A percentile compares a stretch with the other conserved stretches of the same genome.
Evolutionary conservation across 2,329 filamentous ascomycete species (phyloP).

Genomic region (Cercospora brassicicola): DNA sequence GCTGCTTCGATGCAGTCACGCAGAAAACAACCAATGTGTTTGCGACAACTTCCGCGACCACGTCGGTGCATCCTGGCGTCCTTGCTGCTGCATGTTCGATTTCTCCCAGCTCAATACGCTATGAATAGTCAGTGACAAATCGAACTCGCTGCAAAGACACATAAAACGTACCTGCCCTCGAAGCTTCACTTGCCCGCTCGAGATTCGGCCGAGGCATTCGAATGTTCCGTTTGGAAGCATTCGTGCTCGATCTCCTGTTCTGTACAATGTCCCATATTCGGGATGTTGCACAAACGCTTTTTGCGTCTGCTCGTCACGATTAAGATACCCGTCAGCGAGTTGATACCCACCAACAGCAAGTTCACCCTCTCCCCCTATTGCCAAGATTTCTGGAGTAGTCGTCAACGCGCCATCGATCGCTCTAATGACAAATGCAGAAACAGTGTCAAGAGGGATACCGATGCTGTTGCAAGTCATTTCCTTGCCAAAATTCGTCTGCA

Average conservation of each 20-base stretch:
- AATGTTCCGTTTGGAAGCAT: constrained; percentile 67
- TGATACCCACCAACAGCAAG: constrained; percentile 79
- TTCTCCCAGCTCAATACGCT: constrained; percentile 59
- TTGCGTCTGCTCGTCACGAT: constrained; percentile 72
- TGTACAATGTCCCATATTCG: constrained; percentile 69
- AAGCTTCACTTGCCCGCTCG: constrained; percentile 80
- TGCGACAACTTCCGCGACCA: constrained; percentile 65
- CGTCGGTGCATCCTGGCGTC: constrained; percentile 62
- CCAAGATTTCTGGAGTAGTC: constrained; percentile 52
- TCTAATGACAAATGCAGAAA: constrained; percentile 70
- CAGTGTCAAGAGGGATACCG: constrained; percentile 75
- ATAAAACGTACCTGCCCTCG: constrained; percentile 60
- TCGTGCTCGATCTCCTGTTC: constrained; percentile 80
- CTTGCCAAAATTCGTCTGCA: constrained; percentile 63
- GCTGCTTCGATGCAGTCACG: constrained; percentile 49
- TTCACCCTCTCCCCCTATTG: constrained; percentile 70
- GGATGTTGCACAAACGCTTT: constrained; percentile 68
- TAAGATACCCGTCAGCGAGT: constrained; percentile 77
- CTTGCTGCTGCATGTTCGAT: constrained; percentile 69
- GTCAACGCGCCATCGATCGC: constrained; percentile 5
- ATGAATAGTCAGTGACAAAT: constrained; percentile 34
- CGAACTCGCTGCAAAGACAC: not conserved
- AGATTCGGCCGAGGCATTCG: constrained; percentile 80
- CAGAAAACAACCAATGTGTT: constrained; percentile 75
- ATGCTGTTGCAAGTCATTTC: constrained; percentile 66